phyloP scores from a whole-genome alignment of 164 flowering plant species.

The Vitis amurensis region DNA sequence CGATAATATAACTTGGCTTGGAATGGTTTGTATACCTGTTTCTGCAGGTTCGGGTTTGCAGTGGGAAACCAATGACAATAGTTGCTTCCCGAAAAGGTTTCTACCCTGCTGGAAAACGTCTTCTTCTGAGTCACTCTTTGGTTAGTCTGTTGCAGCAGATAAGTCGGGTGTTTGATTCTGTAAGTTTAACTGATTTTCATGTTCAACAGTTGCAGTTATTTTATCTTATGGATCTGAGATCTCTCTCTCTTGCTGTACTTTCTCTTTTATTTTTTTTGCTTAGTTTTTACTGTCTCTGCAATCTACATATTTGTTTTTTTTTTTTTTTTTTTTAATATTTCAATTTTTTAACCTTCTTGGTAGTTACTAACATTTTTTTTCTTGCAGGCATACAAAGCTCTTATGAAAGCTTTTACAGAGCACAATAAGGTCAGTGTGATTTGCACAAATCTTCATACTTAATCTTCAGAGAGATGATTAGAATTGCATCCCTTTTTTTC shows the following conservation, averaged over 20 bases:
- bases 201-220: not conserved
- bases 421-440: constrained; percentile 73
- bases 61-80: constrained; percentile 78
- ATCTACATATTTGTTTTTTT: not conserved
- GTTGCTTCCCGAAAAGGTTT: constrained; percentile 79
- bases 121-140: constrained; percentile 63
- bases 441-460: not conserved
- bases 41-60: constrained; percentile 72
- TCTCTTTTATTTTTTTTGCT: not conserved
- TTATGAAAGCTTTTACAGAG: constrained; percentile 88
- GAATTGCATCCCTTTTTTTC: constrained; percentile 15
- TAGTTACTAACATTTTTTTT: not conserved
- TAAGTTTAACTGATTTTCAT: constrained; percentile 33
- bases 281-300: no score
- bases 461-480: not conserved
- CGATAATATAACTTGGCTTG: not conserved
- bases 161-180: constrained; percentile 72
- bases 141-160: constrained; percentile 71
- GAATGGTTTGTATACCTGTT: not conserved
- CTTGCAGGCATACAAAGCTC: constrained; percentile 79
- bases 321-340: not conserved
- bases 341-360: not conserved
- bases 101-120: constrained; percentile 72
- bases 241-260: no score
- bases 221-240: not conserved